These are phyloP conservation scores for Pelargonium cotyledonis DNA, from an alignment of 441 rosid genomes.

Conservation along the genomic window DNA sequence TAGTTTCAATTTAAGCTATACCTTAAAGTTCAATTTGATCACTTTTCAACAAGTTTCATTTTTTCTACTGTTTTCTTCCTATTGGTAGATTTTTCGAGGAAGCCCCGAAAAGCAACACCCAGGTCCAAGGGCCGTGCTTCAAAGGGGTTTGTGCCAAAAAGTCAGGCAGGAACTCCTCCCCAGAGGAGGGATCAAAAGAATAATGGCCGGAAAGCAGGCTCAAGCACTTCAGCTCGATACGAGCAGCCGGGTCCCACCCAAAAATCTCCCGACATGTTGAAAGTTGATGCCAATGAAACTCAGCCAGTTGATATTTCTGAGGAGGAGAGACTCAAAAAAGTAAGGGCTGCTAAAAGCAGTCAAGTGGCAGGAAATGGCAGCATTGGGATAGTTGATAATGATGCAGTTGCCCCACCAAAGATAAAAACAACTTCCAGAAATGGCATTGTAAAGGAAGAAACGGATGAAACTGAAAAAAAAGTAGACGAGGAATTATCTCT, in stretches of 20 bases:
- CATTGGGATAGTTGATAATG: slow-evolving; percentile 23
- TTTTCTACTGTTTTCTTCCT: slow-evolving; percentile 11
- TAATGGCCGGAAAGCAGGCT: slow-evolving; percentile 36
- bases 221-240: slow-evolving; percentile 25
- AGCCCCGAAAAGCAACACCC: slow-evolving; percentile 42
- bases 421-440: slow-evolving; percentile 21
- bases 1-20: slow-evolving; percentile 18
- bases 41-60: slow-evolving; percentile 10
- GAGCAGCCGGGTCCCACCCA: slow-evolving; percentile 24
- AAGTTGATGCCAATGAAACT: slow-evolving; percentile 31
- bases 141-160: slow-evolving; percentile 42
- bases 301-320: slow-evolving; percentile 25
- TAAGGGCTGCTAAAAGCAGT: slow-evolving; percentile 13
- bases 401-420: slow-evolving; percentile 11
- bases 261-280: slow-evolving; percentile 23
- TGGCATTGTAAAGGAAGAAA: slow-evolving; percentile 22
- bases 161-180: slow-evolving; percentile 36
- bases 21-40: background rate
- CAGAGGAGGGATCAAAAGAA: slow-evolving; percentile 42
- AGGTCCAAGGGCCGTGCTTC: slow-evolving; percentile 43
- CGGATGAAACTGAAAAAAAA: slow-evolving; percentile 11
- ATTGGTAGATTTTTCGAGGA: slow-evolving; percentile 67
- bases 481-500: slow-evolving; percentile 20
- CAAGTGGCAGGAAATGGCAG: slow-evolving; percentile 31
- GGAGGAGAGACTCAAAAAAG: slow-evolving; percentile 26